Evolutionary conservation across 768 basidiomycete genomes (phyloP).

Genomic region (Ramaria rubella): DNA sequence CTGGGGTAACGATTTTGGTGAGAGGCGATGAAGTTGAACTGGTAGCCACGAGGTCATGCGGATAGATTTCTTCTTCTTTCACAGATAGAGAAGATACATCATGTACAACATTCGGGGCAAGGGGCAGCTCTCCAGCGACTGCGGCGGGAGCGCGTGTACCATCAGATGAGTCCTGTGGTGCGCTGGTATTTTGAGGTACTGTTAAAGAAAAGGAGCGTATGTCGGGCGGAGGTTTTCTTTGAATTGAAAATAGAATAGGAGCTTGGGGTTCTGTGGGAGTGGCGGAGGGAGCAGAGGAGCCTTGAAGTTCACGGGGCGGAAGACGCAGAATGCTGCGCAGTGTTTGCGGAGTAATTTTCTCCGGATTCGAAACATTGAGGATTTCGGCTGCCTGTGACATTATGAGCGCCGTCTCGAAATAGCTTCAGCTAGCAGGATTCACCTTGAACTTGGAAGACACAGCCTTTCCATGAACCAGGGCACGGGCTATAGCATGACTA

Average conservation of each 20-base stretch:
- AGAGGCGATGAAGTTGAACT: too few relatives aligned
- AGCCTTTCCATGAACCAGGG: constrained; percentile 3
- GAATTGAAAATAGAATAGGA: neutral
- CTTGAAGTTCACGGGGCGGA: constrained; percentile 7
- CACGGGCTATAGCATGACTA: constrained; percentile 4
- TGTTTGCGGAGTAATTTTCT: neutral
- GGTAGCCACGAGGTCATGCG: too few relatives aligned
- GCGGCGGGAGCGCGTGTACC: neutral
- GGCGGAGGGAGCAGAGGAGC: neutral
- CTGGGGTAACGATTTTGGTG: too few relatives aligned
- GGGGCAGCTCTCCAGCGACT: neutral
- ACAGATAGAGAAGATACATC: too few relatives aligned
- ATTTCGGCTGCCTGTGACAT: neutral
- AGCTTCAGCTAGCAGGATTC: neutral
- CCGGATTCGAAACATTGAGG: neutral
- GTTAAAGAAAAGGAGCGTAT: neutral
- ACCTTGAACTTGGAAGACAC: constrained; percentile 1
- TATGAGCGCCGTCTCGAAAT: neutral
- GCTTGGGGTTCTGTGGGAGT: neutral
- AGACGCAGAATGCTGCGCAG: neutral
- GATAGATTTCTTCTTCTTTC: too few relatives aligned
- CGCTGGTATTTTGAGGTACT: neutral
- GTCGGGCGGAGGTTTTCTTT: neutral
- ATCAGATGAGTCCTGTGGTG: neutral
- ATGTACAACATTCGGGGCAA: too few relatives aligned